Evolutionary conservation across 441 rosid genomes (phyloP).

Genomic region (Theobroma grandiflorum): DNA sequence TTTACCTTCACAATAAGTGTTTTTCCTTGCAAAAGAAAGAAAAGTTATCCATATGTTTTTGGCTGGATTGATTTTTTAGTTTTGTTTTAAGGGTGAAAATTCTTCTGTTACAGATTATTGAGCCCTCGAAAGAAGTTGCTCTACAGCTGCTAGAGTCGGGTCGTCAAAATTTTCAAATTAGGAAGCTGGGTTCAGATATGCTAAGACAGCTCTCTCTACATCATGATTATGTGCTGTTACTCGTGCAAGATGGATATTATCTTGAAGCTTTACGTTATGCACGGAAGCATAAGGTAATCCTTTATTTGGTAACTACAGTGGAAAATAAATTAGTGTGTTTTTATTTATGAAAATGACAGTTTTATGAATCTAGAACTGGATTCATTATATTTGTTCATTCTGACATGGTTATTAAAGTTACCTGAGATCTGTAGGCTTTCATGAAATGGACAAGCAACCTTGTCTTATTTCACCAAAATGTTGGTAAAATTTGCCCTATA

Average conservation of each 20-base stretch:
- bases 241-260: conserved; percentile 91
- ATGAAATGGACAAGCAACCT: conserved; percentile 6
- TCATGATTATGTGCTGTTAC: conserved; percentile 76
- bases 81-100: conserved; percentile 13
- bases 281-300: conserved; percentile 82
- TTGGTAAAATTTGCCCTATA: background rate
- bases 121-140: conserved; percentile 98
- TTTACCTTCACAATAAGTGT: conserved; percentile 2
- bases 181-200: conserved; percentile 96
- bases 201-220: conserved; percentile 89
- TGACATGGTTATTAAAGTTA: no score
- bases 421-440: no score
- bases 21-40: conserved; percentile 3
- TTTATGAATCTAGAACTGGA: background rate
- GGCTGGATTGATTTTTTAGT: conserved; percentile 1
- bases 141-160: conserved; percentile 90
- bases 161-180: conserved; percentile 62
- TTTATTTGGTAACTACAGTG: background rate
- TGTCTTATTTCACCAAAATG: background rate
- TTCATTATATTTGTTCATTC: background rate
- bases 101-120: conserved; percentile 68
- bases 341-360: background rate
- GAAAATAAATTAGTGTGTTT: background rate
- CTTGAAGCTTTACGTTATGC: conserved; percentile 92
- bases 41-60: background rate